Evolutionary conservation across 768 basidiomycete species (phyloP), one percentile per base, ranked within the genome.

Genomic region (Suillus paluster): DNA sequence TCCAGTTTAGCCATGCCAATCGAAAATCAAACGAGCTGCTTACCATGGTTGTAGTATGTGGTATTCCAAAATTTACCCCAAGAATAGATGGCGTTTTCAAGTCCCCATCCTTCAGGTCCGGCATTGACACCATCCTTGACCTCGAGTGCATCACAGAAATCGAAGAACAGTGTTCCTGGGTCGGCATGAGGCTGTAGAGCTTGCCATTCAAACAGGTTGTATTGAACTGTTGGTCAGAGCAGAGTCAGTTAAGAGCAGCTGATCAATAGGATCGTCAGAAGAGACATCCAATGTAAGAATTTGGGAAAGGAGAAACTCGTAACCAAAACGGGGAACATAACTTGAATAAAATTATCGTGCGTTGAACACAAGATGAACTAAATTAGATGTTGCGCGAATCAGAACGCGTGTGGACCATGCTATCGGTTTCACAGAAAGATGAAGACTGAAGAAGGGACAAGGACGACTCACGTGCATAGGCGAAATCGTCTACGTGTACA

Each of bases 181-280:
- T 85, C 86, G 2, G 72, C 70, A 19, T 78, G 74, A 1, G 86
- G 84, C 39, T 84, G 83, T 21, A 91, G 67, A 11, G 65, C 64
- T 66, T 91, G 90, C 90, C 90, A 92, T 58, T 89, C 87, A 80
- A 83, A 86, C 58, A 59, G 11, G 88, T 78, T 67, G 49, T 30
- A 6, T 50, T 50, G 2, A 30, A 82, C 58, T 87, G 33, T 54
- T 23, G 14, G 8, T 36, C 21, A 14, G 9, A 23, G 34, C 5
- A 23, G 34, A 15, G 12, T 36, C 15, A 54, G 52, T 36, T 2
- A 23, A 21, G 15, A 54, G 11, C 17, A 21, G 7, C 15, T 14
- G 52, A 14, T 10, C 33, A 53, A 21, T 5, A 9, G 15, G 8
- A 54, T 23, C 21, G 23, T 23, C 2, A 14, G 19, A 6, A 34